Conservation (phyloP, 140 eudicot genomes). For the Anethum foeniculum region DNA sequence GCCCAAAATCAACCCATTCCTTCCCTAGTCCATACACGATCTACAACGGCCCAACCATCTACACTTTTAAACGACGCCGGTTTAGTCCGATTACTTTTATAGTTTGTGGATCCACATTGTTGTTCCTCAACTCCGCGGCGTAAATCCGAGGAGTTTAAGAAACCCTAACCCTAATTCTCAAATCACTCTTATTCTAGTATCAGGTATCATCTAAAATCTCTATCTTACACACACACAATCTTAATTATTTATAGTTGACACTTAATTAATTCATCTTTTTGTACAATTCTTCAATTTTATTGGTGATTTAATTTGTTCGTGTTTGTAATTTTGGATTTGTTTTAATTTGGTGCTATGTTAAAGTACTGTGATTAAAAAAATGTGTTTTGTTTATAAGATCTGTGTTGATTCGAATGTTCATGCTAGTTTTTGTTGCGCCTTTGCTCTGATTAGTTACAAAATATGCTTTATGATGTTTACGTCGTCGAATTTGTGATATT, state of each 20-base stretch:
- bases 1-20: not conserved
- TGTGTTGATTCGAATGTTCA: not conserved
- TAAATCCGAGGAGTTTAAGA: conserved; percentile 76
- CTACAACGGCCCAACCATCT: not conserved
- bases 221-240: not conserved
- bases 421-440: not conserved
- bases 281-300: not conserved
- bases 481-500: not conserved
- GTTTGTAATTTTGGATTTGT: not conserved
- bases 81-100: not conserved
- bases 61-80: not conserved
- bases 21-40: not conserved
- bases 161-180: conserved; percentile 26
- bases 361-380: not conserved
- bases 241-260: not conserved
- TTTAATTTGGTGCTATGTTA: not conserved
- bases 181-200: conserved; percentile 5
- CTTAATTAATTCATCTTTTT: not conserved
- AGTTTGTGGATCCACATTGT: not conserved
- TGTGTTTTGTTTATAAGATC: not conserved
- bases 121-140: conserved; percentile 71
- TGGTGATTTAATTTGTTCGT: not conserved
- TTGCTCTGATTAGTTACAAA: not conserved
- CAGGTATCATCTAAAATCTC: conserved; percentile 21
- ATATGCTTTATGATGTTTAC: not conserved